Conservation (phyloP, 2,329 filamentous ascomycete genomes). For the Botrytis porri region DNA sequence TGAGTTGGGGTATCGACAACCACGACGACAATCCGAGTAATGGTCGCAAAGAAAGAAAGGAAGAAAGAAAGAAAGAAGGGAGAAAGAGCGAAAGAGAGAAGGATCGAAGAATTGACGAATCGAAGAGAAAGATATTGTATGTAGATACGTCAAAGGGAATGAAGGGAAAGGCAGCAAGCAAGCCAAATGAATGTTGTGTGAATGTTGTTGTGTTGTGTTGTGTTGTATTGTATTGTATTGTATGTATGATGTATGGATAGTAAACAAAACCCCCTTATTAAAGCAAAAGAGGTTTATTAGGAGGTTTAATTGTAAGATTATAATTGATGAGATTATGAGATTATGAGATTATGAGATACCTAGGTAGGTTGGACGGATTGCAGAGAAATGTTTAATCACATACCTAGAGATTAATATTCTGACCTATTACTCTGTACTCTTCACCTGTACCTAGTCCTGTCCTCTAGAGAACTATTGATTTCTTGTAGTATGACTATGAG, state of each 20-base stretch:
- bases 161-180: neutral
- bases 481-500: too few relatives aligned
- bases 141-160: neutral
- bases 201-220: neutral
- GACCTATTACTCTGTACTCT: neutral
- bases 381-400: neutral
- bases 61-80: neutral
- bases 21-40: neutral
- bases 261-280: constrained; percentile 1
- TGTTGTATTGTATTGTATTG: too few relatives aligned
- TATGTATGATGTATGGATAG: neutral
- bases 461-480: neutral
- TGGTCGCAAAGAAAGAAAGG: neutral
- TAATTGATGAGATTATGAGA: neutral
- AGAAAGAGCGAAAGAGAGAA: neutral
- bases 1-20: neutral
- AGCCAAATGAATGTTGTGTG: neutral
- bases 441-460: too few relatives aligned
- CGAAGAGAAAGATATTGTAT: neutral
- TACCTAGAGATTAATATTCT: neutral
- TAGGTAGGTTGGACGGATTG: neutral
- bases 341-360: neutral
- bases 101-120: neutral
- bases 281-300: neutral
- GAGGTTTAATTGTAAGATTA: neutral